A percentile compares a stretch with the other conserved stretches of the same genome.
Evolutionary conservation across 768 basidiomycete species (phyloP).

Genomic region (Lentinula aciculospora): DNA sequence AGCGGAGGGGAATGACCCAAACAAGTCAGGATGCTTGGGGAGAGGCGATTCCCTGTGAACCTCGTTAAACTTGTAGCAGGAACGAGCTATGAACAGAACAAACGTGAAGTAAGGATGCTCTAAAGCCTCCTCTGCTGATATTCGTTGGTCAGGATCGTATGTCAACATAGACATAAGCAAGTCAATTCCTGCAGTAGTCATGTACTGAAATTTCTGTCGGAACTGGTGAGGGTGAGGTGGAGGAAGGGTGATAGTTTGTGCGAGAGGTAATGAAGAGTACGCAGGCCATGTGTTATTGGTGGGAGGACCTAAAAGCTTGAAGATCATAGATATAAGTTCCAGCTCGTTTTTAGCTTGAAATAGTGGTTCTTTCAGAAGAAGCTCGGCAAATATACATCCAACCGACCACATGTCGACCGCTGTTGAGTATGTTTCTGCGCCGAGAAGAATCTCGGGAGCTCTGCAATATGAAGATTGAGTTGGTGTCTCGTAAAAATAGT

Average conservation of each 20-base stretch:
- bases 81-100: slow-evolving; percentile 16
- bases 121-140: slow-evolving; percentile 86
- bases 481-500: slow-evolving; percentile 11
- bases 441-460: slow-evolving; percentile 92
- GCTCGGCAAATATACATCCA: slow-evolving; percentile 96
- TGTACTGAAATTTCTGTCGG: slow-evolving; percentile 80
- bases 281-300: slow-evolving; percentile 85
- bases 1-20: slow-evolving; percentile 91
- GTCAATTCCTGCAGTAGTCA: slow-evolving; percentile 81
- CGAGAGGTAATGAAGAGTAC: slow-evolving; percentile 70
- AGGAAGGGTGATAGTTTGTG: slow-evolving; percentile 74
- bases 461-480: slow-evolving; percentile 32
- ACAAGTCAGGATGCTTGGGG: slow-evolving; percentile 94
- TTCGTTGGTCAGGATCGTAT: slow-evolving; percentile 85
- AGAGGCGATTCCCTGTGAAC: slow-evolving; percentile 77
- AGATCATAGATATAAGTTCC: slow-evolving; percentile 90
- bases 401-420: slow-evolving; percentile 99
- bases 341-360: slow-evolving; percentile 96
- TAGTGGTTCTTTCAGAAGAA: slow-evolving; percentile 92
- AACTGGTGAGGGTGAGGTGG: slow-evolving; percentile 72
- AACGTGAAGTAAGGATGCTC: slow-evolving; percentile 91
- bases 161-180: slow-evolving; percentile 75
- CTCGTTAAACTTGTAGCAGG: slow-evolving; percentile 1
- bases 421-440: slow-evolving; percentile 90
- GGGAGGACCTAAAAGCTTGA: slow-evolving; percentile 92